A percentile compares a stretch with the other conserved stretches of the same genome.
These are phyloP conservation scores for Teunomyces panamensis DNA, from an alignment of 805 yeast genomes.

Conservation along the genomic window DNA sequence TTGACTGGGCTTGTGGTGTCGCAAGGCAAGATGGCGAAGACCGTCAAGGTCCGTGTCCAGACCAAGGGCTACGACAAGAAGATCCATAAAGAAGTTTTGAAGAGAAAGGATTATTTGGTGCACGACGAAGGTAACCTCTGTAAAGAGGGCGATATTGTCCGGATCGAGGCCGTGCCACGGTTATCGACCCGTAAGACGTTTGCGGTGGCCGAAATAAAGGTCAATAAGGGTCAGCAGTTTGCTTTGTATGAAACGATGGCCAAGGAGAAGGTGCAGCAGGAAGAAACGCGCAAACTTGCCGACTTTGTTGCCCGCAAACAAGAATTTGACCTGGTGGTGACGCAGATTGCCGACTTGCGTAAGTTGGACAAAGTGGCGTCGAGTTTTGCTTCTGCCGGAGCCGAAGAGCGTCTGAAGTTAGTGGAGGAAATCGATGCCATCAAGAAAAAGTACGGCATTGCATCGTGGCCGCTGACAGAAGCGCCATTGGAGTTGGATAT, in stretches of 20 bases:
- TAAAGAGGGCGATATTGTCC: slow-evolving; percentile 92
- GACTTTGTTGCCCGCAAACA: slow-evolving; percentile 50
- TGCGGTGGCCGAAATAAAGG: slow-evolving; percentile 89
- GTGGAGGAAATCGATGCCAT: slow-evolving; percentile 33
- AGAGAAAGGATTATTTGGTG: slow-evolving; percentile 80
- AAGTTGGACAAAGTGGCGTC: slow-evolving; percentile 29
- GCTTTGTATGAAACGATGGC: slow-evolving; percentile 76
- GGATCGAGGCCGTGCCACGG: slow-evolving; percentile 88
- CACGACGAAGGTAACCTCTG: slow-evolving; percentile 93
- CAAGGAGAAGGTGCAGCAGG: slow-evolving; percentile 59
- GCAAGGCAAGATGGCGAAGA: slow-evolving; percentile 94
- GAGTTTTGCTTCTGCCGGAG: slow-evolving; percentile 17
- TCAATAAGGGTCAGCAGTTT: slow-evolving; percentile 88
- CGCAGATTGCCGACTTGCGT: slow-evolving; percentile 38
- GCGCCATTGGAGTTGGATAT: slow-evolving; percentile 36
- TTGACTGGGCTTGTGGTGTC: slow-evolving; percentile 91
- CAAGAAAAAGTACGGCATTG: slow-evolving; percentile 35
- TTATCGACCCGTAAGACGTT: slow-evolving; percentile 77
- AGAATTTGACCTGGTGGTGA: slow-evolving; percentile 23
- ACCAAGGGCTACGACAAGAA: slow-evolving; percentile 67
- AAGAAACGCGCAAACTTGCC: slow-evolving; percentile 56
- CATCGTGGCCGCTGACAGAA: slow-evolving; percentile 41
- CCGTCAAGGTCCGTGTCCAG: slow-evolving; percentile 89
- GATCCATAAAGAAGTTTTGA: slow-evolving; percentile 72
- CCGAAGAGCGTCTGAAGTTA: slow-evolving; percentile 19